A percentile compares a stretch with the other conserved stretches of the same genome.
Conservation (phyloP, 2,329 filamentous ascomycete species). For the Penicillium fuscoglaucum region DNA sequence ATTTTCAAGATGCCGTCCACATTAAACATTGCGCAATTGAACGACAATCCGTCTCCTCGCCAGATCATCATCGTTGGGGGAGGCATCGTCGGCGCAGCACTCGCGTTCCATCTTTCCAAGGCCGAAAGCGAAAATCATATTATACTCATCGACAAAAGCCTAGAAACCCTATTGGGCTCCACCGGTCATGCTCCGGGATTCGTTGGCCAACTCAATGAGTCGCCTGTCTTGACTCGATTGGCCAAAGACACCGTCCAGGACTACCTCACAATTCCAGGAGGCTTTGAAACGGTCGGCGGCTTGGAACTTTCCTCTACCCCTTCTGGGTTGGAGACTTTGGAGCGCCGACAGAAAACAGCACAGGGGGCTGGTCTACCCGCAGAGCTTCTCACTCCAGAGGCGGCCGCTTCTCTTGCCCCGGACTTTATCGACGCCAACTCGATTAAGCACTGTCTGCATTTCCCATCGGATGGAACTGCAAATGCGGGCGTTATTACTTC, state of each 20-base stretch:
- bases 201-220: slow-evolving; percentile 39
- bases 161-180: slow-evolving; percentile 30
- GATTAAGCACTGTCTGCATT: slow-evolving; percentile 23
- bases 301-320: slow-evolving; percentile 28
- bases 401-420: slow-evolving; percentile 27
- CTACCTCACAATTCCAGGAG: slow-evolving; percentile 30
- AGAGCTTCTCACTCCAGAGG: slow-evolving; percentile 25
- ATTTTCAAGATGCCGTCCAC: slow-evolving; percentile 1
- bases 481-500: slow-evolving; percentile 25
- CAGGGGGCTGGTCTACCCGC: slow-evolving; percentile 26
- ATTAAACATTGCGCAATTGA: slow-evolving; percentile 5
- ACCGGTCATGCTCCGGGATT: slow-evolving; percentile 39
- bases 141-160: slow-evolving; percentile 30
- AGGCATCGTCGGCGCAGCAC: slow-evolving; percentile 39
- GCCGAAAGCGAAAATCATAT: slow-evolving; percentile 17
- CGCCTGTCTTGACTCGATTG: slow-evolving; percentile 31
- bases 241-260: slow-evolving; percentile 34
- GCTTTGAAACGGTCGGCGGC: slow-evolving; percentile 30
- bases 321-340: slow-evolving; percentile 21
- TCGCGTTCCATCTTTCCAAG: slow-evolving; percentile 34
- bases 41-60: slow-evolving; percentile 5
- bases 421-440: slow-evolving; percentile 30
- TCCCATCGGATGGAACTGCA: slow-evolving; percentile 32
- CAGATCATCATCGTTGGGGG: slow-evolving; percentile 29
- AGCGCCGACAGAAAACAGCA: slow-evolving; percentile 21